Evolutionary conservation across 768 basidiomycete genomes (phyloP).

Genomic region (Mrakia blollopis): DNA sequence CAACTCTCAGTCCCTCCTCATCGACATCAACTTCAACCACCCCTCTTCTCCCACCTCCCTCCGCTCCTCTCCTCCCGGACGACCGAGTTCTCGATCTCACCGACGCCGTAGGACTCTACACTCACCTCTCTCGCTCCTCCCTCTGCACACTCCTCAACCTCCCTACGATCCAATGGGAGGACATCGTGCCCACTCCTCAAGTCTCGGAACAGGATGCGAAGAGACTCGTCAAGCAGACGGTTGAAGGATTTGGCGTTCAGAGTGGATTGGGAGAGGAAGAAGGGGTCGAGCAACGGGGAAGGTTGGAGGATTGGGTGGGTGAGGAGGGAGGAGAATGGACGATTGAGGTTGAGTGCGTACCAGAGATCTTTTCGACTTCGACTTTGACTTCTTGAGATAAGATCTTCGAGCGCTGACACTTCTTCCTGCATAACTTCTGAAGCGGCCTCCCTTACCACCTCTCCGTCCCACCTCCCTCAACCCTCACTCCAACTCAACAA

Average conservation of each 20-base stretch:
- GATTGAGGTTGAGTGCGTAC: constrained; percentile 28
- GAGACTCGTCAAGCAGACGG: background rate
- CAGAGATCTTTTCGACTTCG: background rate
- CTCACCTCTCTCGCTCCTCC: constrained; percentile 5
- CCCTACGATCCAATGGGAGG: constrained; percentile 1
- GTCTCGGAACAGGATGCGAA: constrained; percentile 4
- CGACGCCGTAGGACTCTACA: constrained; percentile 21
- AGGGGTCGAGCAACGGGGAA: background rate
- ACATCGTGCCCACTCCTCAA: constrained; percentile 4
- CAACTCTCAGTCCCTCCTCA: background rate
- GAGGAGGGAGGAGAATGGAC: constrained; percentile 1
- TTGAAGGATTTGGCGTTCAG: constrained; percentile 9
- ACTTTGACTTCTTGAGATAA: too few relatives aligned
- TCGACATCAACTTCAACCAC: background rate
- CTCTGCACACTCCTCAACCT: constrained; percentile 18
- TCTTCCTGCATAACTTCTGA: too few relatives aligned
- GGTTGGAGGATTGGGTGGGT: constrained; percentile 23
- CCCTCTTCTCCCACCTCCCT: background rate
- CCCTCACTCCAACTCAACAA: background rate
- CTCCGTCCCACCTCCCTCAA: constrained; percentile 6
- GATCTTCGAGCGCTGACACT: too few relatives aligned
- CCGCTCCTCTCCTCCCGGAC: background rate
- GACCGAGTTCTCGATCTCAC: constrained; percentile 11
- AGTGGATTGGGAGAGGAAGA: constrained; percentile 8
- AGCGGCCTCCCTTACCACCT: constrained; percentile 21